These are phyloP conservation scores for Laetiporus sulphureus DNA, from an alignment of 1,284 basidiomycete genomes.

Conservation along the genomic window DNA sequence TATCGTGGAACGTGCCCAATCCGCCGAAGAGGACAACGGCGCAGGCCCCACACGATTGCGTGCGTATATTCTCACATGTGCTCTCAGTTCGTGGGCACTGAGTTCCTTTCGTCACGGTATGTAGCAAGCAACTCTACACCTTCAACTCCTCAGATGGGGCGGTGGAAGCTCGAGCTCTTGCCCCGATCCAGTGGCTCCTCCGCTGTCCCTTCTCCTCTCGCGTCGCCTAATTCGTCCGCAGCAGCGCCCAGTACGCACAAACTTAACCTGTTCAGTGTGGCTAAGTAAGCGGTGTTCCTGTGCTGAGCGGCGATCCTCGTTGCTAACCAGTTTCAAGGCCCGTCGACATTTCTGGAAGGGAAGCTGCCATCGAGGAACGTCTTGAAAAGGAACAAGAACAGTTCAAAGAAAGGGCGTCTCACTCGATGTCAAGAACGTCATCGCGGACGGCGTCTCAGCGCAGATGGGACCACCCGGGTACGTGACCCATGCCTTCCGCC, in stretches of 20 bases:
- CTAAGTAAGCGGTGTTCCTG: constrained; percentile 44
- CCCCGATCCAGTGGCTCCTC: constrained; percentile 67
- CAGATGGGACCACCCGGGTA: no score
- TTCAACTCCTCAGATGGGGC: constrained; percentile 70
- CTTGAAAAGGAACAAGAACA: constrained; percentile 60
- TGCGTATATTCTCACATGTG: no score
- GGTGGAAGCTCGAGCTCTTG: constrained; percentile 77
- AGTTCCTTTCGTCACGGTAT: no score
- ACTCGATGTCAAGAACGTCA: constrained; percentile 65
- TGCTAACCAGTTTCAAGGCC: constrained; percentile 44
- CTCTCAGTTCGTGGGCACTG: no score
- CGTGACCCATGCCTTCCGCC: constrained; percentile 25
- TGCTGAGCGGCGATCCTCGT: neutral
- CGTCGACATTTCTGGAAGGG: constrained; percentile 75
- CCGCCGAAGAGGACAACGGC: constrained; percentile 49
- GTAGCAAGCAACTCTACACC: constrained; percentile 67
- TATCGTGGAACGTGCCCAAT: constrained; percentile 34
- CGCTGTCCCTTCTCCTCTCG: constrained; percentile 60
- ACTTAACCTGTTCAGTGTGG: constrained; percentile 83
- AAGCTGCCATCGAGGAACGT: constrained; percentile 68
- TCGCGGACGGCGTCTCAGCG: constrained; percentile 62
- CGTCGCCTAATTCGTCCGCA: constrained; percentile 63
- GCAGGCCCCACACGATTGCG: constrained; percentile 36
- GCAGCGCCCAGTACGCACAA: constrained; percentile 37
- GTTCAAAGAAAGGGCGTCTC: no score